Conservation (phyloP, 2,329 filamentous ascomycete species). For the Xylariaceae sp. region DNA sequence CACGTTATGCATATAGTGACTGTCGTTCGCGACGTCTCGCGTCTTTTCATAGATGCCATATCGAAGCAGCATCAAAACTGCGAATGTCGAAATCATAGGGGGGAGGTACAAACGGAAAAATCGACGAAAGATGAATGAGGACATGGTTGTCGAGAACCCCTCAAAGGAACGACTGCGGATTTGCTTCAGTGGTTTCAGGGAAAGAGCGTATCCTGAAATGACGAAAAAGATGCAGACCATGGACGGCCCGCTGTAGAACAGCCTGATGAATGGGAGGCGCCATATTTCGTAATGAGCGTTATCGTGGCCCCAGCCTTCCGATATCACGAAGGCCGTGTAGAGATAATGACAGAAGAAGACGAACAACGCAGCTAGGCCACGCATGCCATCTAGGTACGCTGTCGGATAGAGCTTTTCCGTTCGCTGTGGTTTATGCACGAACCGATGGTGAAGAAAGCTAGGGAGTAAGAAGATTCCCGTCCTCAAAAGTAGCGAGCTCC, state of each 20-base stretch:
- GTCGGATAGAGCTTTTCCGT: slow-evolving; percentile 52
- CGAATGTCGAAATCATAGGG: slow-evolving; percentile 52
- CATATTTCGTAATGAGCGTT: slow-evolving; percentile 49
- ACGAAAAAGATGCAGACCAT: slow-evolving; percentile 66
- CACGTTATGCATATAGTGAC: slow-evolving; percentile 49
- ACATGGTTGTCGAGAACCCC: slow-evolving; percentile 49
- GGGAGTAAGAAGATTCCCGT: slow-evolving; percentile 52
- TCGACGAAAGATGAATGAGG: slow-evolving; percentile 55
- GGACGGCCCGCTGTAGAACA: slow-evolving; percentile 58
- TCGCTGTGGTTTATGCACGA: slow-evolving; percentile 45
- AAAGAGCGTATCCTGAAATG: slow-evolving; percentile 63
- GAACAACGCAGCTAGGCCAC: slow-evolving; percentile 57
- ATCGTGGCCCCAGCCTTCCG: slow-evolving; percentile 52
- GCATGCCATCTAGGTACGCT: slow-evolving; percentile 61
- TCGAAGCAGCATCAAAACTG: slow-evolving; percentile 48
- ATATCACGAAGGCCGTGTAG: slow-evolving; percentile 56
- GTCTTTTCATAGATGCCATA: slow-evolving; percentile 53
- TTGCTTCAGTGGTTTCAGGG: slow-evolving; percentile 55
- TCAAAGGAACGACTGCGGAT: slow-evolving; percentile 41
- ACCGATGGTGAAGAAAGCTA: slow-evolving; percentile 53
- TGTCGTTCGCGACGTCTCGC: slow-evolving; percentile 48
- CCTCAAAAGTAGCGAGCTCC: slow-evolving; percentile 43
- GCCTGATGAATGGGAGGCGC: slow-evolving; percentile 56
- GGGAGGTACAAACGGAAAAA: slow-evolving; percentile 56
- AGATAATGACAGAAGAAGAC: slow-evolving; percentile 61